phyloP scores from a whole-genome alignment of 176 grass and related monocot genomes.

The Oryza glaberrima region DNA sequence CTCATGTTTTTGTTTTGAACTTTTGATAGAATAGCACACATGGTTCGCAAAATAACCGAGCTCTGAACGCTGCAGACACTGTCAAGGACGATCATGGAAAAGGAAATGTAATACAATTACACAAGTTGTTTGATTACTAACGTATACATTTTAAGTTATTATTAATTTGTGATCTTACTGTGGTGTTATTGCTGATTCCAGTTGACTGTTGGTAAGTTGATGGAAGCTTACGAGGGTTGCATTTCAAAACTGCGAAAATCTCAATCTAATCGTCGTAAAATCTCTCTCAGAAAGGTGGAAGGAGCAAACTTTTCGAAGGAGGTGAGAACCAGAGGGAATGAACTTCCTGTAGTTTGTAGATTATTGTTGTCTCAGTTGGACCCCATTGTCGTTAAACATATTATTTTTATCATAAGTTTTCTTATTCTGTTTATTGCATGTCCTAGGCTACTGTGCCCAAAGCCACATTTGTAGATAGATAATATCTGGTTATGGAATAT shows the following conservation, averaged over 20 bases:
- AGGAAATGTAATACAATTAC: conserved; percentile 75
- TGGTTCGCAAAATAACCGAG: conserved; percentile 52
- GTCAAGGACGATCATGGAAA: conserved; percentile 37
- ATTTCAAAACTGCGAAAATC: conserved; percentile 67
- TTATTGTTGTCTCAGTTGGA: conserved; percentile 1
- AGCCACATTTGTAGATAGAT: background rate
- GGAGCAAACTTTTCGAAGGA: conserved; percentile 77
- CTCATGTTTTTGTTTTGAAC: conserved; percentile 41
- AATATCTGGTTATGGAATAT: background rate
- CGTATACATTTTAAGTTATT: conserved; percentile 16
- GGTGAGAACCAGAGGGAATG: conserved; percentile 16
- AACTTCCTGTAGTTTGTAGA: conserved; percentile 23
- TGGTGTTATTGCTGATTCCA: conserved; percentile 44
- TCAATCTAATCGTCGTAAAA: conserved; percentile 69
- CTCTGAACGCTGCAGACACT: conserved; percentile 47
- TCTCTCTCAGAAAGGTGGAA: conserved; percentile 71
- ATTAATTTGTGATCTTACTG: background rate
- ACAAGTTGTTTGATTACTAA: background rate
- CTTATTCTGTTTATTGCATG: background rate
- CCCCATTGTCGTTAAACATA: background rate
- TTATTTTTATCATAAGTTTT: background rate
- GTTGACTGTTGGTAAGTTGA: conserved; percentile 86
- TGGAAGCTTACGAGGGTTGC: conserved; percentile 82
- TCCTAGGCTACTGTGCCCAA: background rate
- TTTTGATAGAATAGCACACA: conserved; percentile 65